Conservation (phyloP, 2,329 filamentous ascomycete species). For the Epichloe scottii region DNA sequence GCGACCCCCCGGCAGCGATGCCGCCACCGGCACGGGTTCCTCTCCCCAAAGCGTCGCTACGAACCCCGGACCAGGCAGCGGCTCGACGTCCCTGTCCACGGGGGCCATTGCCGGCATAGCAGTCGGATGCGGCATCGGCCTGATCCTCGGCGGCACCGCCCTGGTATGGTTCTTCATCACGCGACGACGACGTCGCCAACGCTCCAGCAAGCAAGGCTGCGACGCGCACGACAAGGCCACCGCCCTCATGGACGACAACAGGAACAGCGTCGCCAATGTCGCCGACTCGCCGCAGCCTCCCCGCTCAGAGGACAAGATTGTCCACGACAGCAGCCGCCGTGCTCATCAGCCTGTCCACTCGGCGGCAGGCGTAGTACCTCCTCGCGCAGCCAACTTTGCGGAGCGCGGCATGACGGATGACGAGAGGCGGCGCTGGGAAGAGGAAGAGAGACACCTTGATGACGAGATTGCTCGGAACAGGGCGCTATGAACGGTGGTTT, state of each 20-base stretch:
- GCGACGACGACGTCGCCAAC: conserved; percentile 21
- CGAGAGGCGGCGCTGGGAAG: conserved; percentile 29
- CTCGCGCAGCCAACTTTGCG: conserved; percentile 31
- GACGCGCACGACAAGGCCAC: conserved; percentile 16
- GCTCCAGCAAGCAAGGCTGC: conserved; percentile 9
- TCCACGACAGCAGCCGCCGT: not conserved
- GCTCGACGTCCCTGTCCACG: conserved; percentile 18
- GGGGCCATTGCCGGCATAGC: conserved; percentile 37
- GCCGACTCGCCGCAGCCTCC: conserved; percentile 29
- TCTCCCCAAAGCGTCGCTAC: not conserved
- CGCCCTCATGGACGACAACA: conserved; percentile 35
- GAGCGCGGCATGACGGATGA: conserved; percentile 49
- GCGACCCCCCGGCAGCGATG: not conserved
- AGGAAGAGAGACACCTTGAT: conserved; percentile 45
- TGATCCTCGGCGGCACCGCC: conserved; percentile 25
- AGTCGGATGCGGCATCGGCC: conserved; percentile 26
- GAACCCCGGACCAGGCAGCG: not conserved
- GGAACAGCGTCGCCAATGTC: conserved; percentile 22
- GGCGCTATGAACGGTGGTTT: conserved; percentile 21
- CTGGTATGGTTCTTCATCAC: conserved; percentile 32
- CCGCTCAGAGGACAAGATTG: conserved; percentile 29
- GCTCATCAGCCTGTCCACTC: not conserved
- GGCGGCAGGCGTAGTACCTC: not conserved
- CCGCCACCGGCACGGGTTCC: not conserved
- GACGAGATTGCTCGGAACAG: conserved; percentile 31